Conservation (phyloP, 108 stramenopile species). For the Mayamaea pseudoterrestris region DNA sequence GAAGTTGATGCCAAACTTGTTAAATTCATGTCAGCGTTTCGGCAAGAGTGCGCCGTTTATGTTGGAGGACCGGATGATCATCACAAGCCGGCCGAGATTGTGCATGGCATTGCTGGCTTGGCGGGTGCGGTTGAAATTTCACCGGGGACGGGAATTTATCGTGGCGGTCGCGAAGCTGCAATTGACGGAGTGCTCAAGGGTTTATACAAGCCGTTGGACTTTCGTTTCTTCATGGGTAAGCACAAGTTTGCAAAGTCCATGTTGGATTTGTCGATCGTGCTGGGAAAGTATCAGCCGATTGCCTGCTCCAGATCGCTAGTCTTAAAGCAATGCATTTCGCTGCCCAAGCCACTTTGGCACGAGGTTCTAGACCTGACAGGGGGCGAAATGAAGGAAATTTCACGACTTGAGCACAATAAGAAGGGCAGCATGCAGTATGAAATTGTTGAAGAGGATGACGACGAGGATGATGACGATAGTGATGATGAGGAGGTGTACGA, state of each 20-base stretch:
- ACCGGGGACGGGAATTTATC: constrained; percentile 51
- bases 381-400: constrained; percentile 54
- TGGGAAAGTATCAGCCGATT: constrained; percentile 65
- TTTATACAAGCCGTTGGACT: constrained; percentile 60
- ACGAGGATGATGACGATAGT: constrained; percentile 23
- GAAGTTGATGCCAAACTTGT: constrained; percentile 15
- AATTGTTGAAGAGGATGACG: constrained; percentile 25
- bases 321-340: constrained; percentile 73
- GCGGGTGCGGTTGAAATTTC: constrained; percentile 59
- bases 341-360: constrained; percentile 82
- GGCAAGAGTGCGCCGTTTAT: constrained; percentile 52
- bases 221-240: constrained; percentile 71
- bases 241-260: constrained; percentile 12
- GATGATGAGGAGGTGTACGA: too few relatives aligned
- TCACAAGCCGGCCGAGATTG: constrained; percentile 44
- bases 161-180: constrained; percentile 63
- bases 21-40: constrained; percentile 58
- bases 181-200: constrained; percentile 57
- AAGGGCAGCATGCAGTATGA: constrained; percentile 47
- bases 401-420: constrained; percentile 51
- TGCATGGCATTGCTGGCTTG: constrained; percentile 67
- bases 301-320: constrained; percentile 61
- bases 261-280: constrained; percentile 29
- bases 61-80: constrained; percentile 68
- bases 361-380: constrained; percentile 74